Percentiles rank a stretch among this genome's conserved stretches.
phyloP scores from a whole-genome alignment of 2,329 filamentous ascomycete species.

The Alternaria dauci region DNA sequence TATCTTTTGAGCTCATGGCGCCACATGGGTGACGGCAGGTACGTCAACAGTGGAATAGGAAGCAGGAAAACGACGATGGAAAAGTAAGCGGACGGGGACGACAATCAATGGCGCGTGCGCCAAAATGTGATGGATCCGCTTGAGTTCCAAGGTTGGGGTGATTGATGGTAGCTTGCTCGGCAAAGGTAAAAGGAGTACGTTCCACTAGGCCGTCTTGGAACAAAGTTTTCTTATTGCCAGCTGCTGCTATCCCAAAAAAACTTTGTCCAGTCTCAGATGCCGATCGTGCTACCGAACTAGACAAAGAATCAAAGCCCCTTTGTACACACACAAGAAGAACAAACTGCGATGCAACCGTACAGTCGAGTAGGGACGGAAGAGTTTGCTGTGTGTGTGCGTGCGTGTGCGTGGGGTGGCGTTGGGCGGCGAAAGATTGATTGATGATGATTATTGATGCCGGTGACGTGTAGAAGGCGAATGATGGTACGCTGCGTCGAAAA shows the following conservation, averaged over 20 bases:
- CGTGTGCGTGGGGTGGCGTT: background rate
- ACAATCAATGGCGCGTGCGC: conserved; percentile 30
- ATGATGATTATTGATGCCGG: conserved; percentile 21
- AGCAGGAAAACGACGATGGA: conserved; percentile 20
- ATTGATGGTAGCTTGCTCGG: conserved; percentile 22
- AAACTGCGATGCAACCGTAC: conserved; percentile 5
- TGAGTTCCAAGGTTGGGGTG: conserved; percentile 26
- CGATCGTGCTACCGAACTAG: conserved; percentile 29
- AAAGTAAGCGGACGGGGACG: conserved; percentile 27
- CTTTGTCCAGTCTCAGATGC: conserved; percentile 37
- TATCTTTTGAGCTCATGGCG: conserved; percentile 46
- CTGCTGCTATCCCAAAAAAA: conserved; percentile 25
- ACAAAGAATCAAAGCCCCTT: conserved; percentile 16
- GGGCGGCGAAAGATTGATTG: conserved; percentile 6
- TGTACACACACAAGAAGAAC: conserved; percentile 6
- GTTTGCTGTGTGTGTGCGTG: background rate
- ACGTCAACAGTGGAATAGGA: conserved; percentile 7
- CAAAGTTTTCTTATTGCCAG: conserved; percentile 38
- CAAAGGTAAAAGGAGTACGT: conserved; percentile 42
- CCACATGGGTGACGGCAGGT: conserved; percentile 27
- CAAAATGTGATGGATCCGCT: conserved; percentile 27
- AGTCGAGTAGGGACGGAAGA: background rate
- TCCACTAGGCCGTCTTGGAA: conserved; percentile 38
- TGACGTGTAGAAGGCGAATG: conserved; percentile 28
- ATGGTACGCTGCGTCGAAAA: conserved; percentile 26